These are phyloP conservation scores for Eucalyptus viminalis DNA, from an alignment of 345 rosid genomes.

Conservation along the genomic window DNA sequence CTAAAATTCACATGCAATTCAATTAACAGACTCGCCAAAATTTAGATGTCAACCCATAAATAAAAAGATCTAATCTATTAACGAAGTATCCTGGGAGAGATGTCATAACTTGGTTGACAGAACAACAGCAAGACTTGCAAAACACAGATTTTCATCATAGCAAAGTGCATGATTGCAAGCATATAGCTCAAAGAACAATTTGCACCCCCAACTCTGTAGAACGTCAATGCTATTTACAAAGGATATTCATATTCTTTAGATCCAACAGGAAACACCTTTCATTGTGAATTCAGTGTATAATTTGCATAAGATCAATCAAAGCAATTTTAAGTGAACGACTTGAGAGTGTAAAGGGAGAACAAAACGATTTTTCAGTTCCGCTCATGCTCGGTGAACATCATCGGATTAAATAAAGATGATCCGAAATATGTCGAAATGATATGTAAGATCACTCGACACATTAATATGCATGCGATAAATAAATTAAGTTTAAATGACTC, in stretches of 20 bases:
- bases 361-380: background rate
- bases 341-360: background rate
- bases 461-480: background rate
- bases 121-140: background rate
- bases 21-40: rapidly evolving
- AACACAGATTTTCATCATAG: background rate
- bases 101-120: background rate
- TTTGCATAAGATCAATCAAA: background rate
- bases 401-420: background rate
- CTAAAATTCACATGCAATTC: too few species aligned
- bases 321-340: background rate
- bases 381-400: background rate
- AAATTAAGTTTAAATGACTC: background rate
- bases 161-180: background rate
- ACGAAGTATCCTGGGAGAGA: background rate
- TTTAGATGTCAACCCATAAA: too few species aligned
- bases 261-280: background rate
- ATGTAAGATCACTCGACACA: background rate
- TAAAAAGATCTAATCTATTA: too few species aligned
- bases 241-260: background rate
- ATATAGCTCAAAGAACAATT: background rate
- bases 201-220: background rate
- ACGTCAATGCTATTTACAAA: background rate
- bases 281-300: background rate
- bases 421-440: background rate